Evolutionary conservation across 2,329 filamentous ascomycete genomes (phyloP).

Genomic region (Phoma sp.): DNA sequence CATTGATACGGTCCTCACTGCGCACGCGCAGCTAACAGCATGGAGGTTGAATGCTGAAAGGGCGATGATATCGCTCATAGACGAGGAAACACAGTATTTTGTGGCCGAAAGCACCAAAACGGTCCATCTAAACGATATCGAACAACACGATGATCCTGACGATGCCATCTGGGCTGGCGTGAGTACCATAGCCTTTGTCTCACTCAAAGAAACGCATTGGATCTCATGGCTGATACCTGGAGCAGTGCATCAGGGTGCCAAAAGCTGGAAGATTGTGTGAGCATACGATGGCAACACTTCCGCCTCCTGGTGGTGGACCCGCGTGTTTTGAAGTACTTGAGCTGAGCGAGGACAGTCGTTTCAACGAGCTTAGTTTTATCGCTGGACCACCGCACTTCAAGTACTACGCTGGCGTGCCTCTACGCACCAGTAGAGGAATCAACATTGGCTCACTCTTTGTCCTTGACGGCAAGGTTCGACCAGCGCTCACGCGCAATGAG

Average conservation of each 20-base stretch:
- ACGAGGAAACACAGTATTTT: conserved; percentile 56
- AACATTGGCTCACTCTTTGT: conserved; percentile 44
- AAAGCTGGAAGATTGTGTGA: conserved; percentile 45
- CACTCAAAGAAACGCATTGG: neutral
- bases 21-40: conserved; percentile 46
- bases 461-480: conserved; percentile 32
- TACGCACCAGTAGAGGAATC: conserved; percentile 38
- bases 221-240: neutral
- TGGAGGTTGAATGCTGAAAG: conserved; percentile 45
- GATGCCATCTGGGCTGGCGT: conserved; percentile 46
- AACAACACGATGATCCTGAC: conserved; percentile 38
- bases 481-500: conserved; percentile 20
- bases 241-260: conserved; percentile 38
- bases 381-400: conserved; percentile 32
- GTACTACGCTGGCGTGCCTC: conserved; percentile 44
- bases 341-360: conserved; percentile 40
- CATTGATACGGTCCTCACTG: conserved; percentile 43
- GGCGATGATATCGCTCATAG: conserved; percentile 54
- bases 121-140: conserved; percentile 45
- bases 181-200: neutral
- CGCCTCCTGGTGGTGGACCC: conserved; percentile 33
- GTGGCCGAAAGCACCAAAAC: conserved; percentile 58
- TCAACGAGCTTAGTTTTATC: conserved; percentile 40
- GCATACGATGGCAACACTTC: conserved; percentile 31
- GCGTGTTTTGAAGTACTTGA: conserved; percentile 50